Evolutionary conservation across 176 grass and related monocot species (phyloP), one percentile per base, ranked within the genome.

Genomic region (Zea luxurians): DNA sequence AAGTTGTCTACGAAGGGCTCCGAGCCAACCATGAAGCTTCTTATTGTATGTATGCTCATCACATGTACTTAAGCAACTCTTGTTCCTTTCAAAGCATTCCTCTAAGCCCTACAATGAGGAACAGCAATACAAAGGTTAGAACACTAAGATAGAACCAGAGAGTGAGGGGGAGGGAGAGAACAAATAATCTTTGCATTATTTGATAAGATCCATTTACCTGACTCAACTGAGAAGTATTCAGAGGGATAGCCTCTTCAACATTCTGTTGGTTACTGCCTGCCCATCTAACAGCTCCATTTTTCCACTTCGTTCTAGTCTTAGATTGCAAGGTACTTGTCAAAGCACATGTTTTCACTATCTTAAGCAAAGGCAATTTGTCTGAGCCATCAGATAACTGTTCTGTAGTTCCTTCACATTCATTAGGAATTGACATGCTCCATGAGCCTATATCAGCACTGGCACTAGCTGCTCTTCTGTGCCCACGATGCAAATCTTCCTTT

Each of bases 11-110:
- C 67, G 89, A 60, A 98, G 74, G 57, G 78, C 35, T 78, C 89
- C 89, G 85, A 92, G 74, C 75, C 87, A 94, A 34, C 87, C 85
- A 85, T 89, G 90, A 80, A 94, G 75, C 74, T 92, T 82, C 67
- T 92, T 92, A 78, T 94, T 82, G 54, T 81, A 92, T 80, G 70
- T 78, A 60, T 50, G 74, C 59, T 85, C 87, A 68, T 78, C 81
- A 74, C 79, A 89, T 35, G 82, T 66, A 77, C 84, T 94, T n/a
- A 90, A 70, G 74, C 81, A 92, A 61, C 78, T 75, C 71, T 87
- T 91, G 80, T 72, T 92, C 75, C 87, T 84, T 76, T 92, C 85
- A 78, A 75, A 94, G 74, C 78, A 92, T 64, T 58, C 82, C 80
- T 90, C 84, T 66, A 78, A 79, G 48, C 74, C 78, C 87, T 88